Evolutionary conservation across 768 basidiomycete genomes (phyloP).

Genomic region (Coprinopsis cinerea): DNA sequence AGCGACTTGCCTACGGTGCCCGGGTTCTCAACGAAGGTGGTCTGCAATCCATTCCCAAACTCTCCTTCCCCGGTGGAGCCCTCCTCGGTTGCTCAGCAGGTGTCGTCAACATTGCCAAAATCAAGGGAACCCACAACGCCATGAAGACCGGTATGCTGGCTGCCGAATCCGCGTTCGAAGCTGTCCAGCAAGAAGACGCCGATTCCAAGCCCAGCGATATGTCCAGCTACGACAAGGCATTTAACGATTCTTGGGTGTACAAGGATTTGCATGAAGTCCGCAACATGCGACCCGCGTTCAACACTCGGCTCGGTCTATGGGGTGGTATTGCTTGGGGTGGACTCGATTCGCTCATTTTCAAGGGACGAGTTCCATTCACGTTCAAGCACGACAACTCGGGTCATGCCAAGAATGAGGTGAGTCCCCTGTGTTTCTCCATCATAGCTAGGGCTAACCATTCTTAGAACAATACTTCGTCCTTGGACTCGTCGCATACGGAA

Average conservation of each 20-base stretch:
- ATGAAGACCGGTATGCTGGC: constrained; percentile 99
- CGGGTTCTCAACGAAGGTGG: constrained; percentile 92
- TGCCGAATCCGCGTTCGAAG: constrained; percentile 78
- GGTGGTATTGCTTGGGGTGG: constrained; percentile 90
- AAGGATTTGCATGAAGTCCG: constrained; percentile 84
- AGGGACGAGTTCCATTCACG: constrained; percentile 89
- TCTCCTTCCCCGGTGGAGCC: constrained; percentile 90
- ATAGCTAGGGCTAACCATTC: constrained; percentile 2
- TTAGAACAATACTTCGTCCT: constrained; percentile 23
- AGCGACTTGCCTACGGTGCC: constrained; percentile 85
- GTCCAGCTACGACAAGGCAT: constrained; percentile 61
- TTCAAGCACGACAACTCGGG: constrained; percentile 57
- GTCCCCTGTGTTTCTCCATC: neutral
- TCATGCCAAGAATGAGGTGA: constrained; percentile 6
- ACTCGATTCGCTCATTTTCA: constrained; percentile 77
- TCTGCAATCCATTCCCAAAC: constrained; percentile 79
- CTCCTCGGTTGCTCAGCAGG: constrained; percentile 94
- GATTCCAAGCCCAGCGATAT: constrained; percentile 44
- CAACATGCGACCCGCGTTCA: constrained; percentile 88
- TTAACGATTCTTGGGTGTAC: constrained; percentile 80
- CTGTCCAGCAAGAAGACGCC: constrained; percentile 33
- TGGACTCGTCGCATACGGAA: constrained; percentile 69
- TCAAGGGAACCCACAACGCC: constrained; percentile 97
- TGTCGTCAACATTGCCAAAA: constrained; percentile 94
- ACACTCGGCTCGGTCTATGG: constrained; percentile 69